Base-by-base conservation (phyloP, 2,329 filamentous ascomycete genomes). In the Cercospora sojina region DNA sequence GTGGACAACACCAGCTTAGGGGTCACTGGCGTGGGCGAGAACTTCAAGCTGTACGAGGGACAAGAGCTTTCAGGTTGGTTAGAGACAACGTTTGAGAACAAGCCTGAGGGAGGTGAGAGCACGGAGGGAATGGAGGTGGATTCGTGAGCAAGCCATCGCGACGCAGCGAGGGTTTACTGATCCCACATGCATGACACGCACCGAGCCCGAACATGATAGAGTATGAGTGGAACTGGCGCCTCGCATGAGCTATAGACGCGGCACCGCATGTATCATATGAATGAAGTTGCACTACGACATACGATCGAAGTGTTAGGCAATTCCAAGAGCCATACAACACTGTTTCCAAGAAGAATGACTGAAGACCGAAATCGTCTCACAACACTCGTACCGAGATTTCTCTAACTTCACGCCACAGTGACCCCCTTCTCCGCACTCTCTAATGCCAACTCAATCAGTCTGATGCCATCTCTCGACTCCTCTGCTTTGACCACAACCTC, bases 1-100 rank as follows among this genome's bases (percentile, higher is more conserved):
- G 88, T 97, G 47, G 95, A 98, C 79, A 99, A 99, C 83, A 97
- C 93, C 63, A 97, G 92, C 73, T 87, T 99, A 62, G 93, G 91
- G 41, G 86, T 98, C 71, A 88, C 97, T 53, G 93, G 92, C 49
- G 85, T 97, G 68, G 91, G 93, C 23, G 91, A 98, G 84, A 87
- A 87, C 70, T 98, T 98, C 83, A 92, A 91, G 84, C 84, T 97
- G 71, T 95, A 91, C 76, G 95, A 99, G 78, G 93, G 93, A 13
- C 88, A 92, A 77, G 91, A 95, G 71, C 89, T 97, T 69, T 88
- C 90, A 78, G 88, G 88, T 71, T 93, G 93, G 88, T 86, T 98
- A 78, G 93, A 97, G 80, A 88, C 89, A 74, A 82, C 81, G 6
- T 83, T 83, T 69, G 82, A 83, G 78, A 83, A 81, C 70, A 76